A percentile compares a stretch with the other conserved stretches of the same genome.
These are phyloP conservation scores for Amylocarpus encephaloides DNA, from an alignment of 2,329 filamentous ascomycete species.

Conservation along the genomic window DNA sequence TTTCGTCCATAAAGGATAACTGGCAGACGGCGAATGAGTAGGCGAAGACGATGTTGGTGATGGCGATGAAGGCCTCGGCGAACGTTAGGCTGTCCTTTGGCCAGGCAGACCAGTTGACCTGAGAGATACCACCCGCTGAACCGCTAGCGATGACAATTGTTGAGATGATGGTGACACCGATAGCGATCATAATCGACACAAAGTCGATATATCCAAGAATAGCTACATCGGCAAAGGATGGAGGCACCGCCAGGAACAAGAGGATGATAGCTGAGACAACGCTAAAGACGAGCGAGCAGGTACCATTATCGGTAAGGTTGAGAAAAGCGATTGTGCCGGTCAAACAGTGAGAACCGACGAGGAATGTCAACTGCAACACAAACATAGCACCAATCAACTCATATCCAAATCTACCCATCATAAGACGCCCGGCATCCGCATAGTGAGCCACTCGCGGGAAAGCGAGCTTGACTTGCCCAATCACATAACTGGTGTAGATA, in stretches of 20 bases:
- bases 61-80: constrained; percentile 41
- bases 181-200: constrained; percentile 46
- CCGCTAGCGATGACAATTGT: constrained; percentile 37
- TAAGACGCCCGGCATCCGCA: constrained; percentile 50
- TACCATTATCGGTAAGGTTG: constrained; percentile 45
- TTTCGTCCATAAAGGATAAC: constrained; percentile 29
- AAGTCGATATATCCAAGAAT: constrained; percentile 51
- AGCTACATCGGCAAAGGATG: constrained; percentile 51
- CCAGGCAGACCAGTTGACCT: constrained; percentile 22
- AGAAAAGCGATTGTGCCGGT: constrained; percentile 56
- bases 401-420: constrained; percentile 44
- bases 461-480: constrained; percentile 32
- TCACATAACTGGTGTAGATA: constrained; percentile 37
- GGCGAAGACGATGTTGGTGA: constrained; percentile 55
- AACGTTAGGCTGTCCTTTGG: constrained; percentile 33
- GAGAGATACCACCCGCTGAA: constrained; percentile 1
- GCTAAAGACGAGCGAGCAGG: constrained; percentile 51
- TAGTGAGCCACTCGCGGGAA: constrained; percentile 26
- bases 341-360: constrained; percentile 55
- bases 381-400: constrained; percentile 47
- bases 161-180: constrained; percentile 50
- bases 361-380: constrained; percentile 51
- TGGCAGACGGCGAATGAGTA: constrained; percentile 37
- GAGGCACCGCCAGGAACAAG: constrained; percentile 46
- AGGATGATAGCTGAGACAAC: constrained; percentile 45